phyloP scores from a whole-genome alignment of 768 basidiomycete genomes.

The Hygrocybe punicea region DNA sequence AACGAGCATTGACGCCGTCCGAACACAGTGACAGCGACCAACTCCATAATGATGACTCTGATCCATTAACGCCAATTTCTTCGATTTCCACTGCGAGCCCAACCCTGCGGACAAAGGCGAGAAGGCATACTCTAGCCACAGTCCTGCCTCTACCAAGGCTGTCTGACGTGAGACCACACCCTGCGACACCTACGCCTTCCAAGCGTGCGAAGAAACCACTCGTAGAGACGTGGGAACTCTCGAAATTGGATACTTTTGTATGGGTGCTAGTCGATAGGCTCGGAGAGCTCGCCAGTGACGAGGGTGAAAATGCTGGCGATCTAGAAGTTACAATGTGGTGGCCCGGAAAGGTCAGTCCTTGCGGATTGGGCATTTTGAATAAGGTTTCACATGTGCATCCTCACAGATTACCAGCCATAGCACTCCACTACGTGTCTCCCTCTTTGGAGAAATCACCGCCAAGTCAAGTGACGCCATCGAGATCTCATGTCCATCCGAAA shows the following conservation, averaged over 20 bases:
- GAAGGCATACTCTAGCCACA: not conserved
- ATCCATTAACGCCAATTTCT: not conserved
- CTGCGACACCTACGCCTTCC: not conserved
- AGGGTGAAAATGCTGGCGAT: conserved; percentile 19
- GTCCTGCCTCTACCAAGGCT: not conserved
- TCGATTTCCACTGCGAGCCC: not conserved
- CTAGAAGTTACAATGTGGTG: conserved; percentile 50
- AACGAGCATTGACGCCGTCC: not conserved
- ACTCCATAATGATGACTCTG: not conserved
- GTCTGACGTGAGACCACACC: not conserved
- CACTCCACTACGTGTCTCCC: conserved; percentile 23
- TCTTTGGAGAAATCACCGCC: conserved; percentile 42
- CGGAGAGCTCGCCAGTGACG: conserved; percentile 34
- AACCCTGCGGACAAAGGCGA: not conserved
- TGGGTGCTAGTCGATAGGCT: conserved; percentile 52
- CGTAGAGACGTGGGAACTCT: conserved; percentile 21
- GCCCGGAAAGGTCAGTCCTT: conserved; percentile 57
- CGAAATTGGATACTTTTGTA: conserved; percentile 39
- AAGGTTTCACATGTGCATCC: conserved; percentile 16
- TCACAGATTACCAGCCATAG: conserved; percentile 2
- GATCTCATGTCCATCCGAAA: conserved; percentile 35
- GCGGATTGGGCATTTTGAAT: conserved; percentile 10
- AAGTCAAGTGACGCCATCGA: conserved; percentile 29
- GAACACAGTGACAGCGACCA: not conserved
- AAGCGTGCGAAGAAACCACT: not conserved